Evolutionary conservation across 2,329 filamentous ascomycete genomes (phyloP).

Genomic region (Colletotrichum lentis): DNA sequence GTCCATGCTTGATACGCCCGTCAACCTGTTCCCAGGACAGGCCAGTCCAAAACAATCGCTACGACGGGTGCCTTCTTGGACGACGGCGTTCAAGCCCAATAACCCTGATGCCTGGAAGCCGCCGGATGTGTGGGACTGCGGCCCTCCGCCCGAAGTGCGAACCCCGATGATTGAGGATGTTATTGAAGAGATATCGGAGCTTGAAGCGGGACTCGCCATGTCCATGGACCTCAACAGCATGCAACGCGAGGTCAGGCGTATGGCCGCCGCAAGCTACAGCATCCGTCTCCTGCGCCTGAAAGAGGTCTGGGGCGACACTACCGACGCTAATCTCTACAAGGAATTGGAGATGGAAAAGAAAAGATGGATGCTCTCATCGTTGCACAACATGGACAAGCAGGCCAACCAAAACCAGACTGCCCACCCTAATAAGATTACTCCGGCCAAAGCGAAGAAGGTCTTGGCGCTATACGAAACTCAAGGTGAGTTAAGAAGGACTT

Average conservation of each 20-base stretch:
- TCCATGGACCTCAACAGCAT: conserved; percentile 48
- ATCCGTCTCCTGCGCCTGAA: conserved; percentile 64
- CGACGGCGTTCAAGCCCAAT: conserved; percentile 44
- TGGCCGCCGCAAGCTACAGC: conserved; percentile 61
- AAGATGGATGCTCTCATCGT: conserved; percentile 67
- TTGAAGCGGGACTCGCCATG: conserved; percentile 41
- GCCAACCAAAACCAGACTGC: conserved; percentile 36
- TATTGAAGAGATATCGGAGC: conserved; percentile 37
- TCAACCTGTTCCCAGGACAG: conserved; percentile 35
- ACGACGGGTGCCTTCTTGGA: conserved; percentile 36
- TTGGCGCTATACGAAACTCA: conserved; percentile 62
- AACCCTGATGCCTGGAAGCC: conserved; percentile 57
- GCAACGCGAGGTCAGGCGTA: conserved; percentile 62
- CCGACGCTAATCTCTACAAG: conserved; percentile 58
- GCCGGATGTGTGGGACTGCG: conserved; percentile 54
- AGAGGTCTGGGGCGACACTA: conserved; percentile 56
- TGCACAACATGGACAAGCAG: conserved; percentile 57
- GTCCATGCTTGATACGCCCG: conserved; percentile 29
- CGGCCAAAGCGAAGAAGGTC: conserved; percentile 47
- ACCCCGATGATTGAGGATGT: conserved; percentile 39
- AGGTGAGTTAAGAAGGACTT: conserved; percentile 49
- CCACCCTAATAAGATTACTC: conserved; percentile 33
- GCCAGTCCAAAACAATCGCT: conserved; percentile 19
- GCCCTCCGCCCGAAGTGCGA: conserved; percentile 41
- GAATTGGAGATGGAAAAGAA: conserved; percentile 65